Evolutionary conservation across 208 protist genomes (phyloP), one percentile per base, ranked within the genome.

Genomic region (Crithidia acanthocephali): DNA sequence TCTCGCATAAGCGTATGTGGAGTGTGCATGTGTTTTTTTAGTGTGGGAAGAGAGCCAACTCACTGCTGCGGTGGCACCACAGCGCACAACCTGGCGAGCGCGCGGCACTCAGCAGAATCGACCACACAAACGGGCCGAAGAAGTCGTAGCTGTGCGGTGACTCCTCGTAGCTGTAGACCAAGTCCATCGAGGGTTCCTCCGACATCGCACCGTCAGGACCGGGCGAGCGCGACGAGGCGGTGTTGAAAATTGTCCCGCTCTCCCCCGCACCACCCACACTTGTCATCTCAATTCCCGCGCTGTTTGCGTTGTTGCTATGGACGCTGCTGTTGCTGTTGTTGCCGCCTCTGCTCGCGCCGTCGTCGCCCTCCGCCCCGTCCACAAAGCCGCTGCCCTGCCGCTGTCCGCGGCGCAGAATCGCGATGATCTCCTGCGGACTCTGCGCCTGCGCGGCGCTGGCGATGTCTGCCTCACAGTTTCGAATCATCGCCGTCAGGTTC

Each of bases 91-190:
- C 91, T 0, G 91, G 91, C 13, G 74, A 48, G 0, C 58, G 75
- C 1, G 78, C 86, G 25, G 91, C 85, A 25, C 67, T 76, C 45
- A 96, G 45, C 51, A 94, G 37, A 9, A 81, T 90, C 1, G 85
- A 59, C 88, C 91, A 96, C 56, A 94, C 69, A 76, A 93, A 96
- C 0, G 88, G 88, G 5, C 83, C 91, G 60, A 96, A 96, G 67
- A 96, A 96, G 65, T 85, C 74, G 71, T 96, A 94, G 71, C 88
- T 93, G 55, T 90, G 68, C 30, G 83, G 58, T 28, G 76, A 88
- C 71, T 96, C 91, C 72, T 96, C 87, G 78, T 96, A 96, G 47
- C 83, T 76, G 72, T 87, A 91, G 32, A 80, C 57, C 2, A 88
- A 44, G 22, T 80, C 77, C 22, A 61, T 65, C 51, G 81, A 47